Percentiles rank a stretch among this genome's conserved stretches.
These are phyloP conservation scores for Ceriops zippeliana DNA, from an alignment of 345 rosid species.

Conservation along the genomic window DNA sequence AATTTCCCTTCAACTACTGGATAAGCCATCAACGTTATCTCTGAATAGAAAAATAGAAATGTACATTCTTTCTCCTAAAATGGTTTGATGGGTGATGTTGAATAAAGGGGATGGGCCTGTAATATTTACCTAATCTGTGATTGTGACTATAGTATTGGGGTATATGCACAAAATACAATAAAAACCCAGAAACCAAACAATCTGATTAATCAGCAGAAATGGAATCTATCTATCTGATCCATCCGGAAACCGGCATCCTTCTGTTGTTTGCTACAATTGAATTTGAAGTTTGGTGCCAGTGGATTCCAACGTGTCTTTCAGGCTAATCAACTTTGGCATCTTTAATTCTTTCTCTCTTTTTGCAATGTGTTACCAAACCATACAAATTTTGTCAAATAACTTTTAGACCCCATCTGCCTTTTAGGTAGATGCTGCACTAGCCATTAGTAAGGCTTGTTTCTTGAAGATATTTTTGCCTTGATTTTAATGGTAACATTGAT, in stretches of 20 bases:
- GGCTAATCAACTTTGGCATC: no score
- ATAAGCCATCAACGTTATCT: slow-evolving; percentile 23
- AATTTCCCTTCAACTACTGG: slow-evolving; percentile 21
- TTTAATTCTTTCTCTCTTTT: no score
- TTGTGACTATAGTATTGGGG: neutral
- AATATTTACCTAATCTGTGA: slow-evolving; percentile 22
- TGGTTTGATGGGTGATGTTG: slow-evolving; percentile 21
- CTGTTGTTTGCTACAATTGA: neutral
- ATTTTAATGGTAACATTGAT: no score
- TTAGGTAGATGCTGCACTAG: no score
- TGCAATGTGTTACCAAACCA: no score
- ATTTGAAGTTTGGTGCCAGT: neutral
- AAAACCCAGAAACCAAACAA: neutral
- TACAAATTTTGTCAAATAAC: no score
- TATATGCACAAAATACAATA: neutral
- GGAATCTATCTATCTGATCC: neutral
- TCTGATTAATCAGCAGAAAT: neutral
- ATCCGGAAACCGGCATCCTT: neutral
- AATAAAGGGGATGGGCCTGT: neutral
- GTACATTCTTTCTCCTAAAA: neutral
- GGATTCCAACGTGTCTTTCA: neutral
- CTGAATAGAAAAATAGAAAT: neutral
- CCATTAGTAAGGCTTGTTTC: no score
- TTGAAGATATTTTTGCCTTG: no score
- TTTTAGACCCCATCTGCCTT: no score